Base-by-base conservation (phyloP, 352 stramenopile species). In the Phytophthora pluvialis region DNA sequence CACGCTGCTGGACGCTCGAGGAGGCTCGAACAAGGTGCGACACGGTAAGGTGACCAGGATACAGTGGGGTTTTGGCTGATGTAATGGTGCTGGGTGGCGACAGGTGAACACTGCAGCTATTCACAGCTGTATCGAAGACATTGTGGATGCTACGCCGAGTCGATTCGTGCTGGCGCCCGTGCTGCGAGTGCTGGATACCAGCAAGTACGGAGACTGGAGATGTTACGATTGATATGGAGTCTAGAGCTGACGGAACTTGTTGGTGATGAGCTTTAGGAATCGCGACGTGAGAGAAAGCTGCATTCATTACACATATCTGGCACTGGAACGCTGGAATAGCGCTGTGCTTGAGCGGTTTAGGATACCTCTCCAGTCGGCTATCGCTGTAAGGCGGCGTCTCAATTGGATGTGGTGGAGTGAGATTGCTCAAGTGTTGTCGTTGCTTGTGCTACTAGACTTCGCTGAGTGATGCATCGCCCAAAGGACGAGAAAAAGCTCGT, bases 281-380 rank as follows among this genome's bases (percentile, higher is more conserved):
- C 76, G 80, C 18, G 80, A 89, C 16, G 66, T 86, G 28, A 74
- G 81, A 21, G 77, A 90, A 29, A 88, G 81, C 64, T 91, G 79
- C 35, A 78, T 91, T 31, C 55, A 78, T 29, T 89, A 88, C 46
- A 62, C 70, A 26, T 62, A 70, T 16, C 36, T 89, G 15, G 78
- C 81, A 10, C 56, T 91, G 16, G 53, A 61, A 43, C 49, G 56
- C 21, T 91, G 81, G 80, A 68, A 40, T 26, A 40, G 28, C 31
- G 25, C 56, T 7, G 61, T 83, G 13, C 54, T 91, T 7, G 80
- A 89, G 5, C 53, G 52, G 4, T 86, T 88, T 70, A 78, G 57
- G 43, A 44, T 56, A 21, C 73, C 70, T 28, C 52, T 91, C 4
- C 78, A 86, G 54, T 49, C 36, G 0, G 47, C 67, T 5, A 87